A percentile compares a stretch with the other conserved stretches of the same genome.
phyloP scores from a whole-genome alignment of 306 rosid genomes.

The Vachellia collinsii region DNA sequence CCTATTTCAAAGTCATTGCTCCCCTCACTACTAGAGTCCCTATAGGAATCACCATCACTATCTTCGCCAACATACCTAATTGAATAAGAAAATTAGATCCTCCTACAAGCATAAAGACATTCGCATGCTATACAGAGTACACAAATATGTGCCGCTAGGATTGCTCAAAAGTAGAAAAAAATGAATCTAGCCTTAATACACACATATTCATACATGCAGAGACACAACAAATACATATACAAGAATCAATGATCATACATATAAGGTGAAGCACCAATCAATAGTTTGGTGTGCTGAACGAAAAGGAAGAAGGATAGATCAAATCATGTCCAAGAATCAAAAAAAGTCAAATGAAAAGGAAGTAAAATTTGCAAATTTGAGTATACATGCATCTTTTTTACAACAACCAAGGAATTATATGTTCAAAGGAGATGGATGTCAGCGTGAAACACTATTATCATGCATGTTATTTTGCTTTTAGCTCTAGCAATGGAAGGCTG shows the following conservation, averaged over 20 bases:
- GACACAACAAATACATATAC: background rate
- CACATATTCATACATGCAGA: background rate
- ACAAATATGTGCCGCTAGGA: background rate
- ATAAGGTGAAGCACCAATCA: background rate
- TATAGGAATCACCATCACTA: conserved; percentile 59
- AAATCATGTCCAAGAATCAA: conserved; percentile 6
- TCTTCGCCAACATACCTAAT: conserved; percentile 66
- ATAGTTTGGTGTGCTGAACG: background rate
- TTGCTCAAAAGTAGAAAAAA: background rate
- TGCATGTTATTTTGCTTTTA: conserved; percentile 6
- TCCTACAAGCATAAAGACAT: conserved; percentile 21
- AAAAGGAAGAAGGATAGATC: background rate
- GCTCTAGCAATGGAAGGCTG: conserved; percentile 9
- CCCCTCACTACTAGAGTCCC: conserved; percentile 85
- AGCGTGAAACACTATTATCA: background rate
- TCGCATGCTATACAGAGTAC: background rate
- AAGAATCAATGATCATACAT: background rate
- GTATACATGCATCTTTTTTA: background rate
- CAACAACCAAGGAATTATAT: conserved; percentile 18
- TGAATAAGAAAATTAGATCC: conserved; percentile 31
- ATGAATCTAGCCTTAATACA: background rate
- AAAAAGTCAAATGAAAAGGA: background rate
- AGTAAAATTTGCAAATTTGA: conserved; percentile 6
- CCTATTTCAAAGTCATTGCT: conserved; percentile 76
- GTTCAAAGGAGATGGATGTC: background rate